These are phyloP conservation scores for Ophiostoma australiae DNA, from an alignment of 2,329 filamentous ascomycete species.

Conservation along the genomic window DNA sequence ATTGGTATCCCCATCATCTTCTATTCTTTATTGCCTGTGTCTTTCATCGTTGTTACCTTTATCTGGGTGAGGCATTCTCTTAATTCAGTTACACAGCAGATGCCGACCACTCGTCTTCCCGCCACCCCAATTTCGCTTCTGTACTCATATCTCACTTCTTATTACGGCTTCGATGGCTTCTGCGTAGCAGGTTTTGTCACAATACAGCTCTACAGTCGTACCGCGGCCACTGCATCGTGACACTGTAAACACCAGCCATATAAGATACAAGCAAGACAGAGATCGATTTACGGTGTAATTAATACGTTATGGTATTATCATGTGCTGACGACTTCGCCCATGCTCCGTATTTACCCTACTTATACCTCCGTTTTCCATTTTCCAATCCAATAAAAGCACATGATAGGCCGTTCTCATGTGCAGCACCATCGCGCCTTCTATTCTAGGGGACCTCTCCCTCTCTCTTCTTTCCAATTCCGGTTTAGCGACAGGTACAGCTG, in stretches of 20 bases:
- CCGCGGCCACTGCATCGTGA: neutral
- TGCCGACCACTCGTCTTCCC: neutral
- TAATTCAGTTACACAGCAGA: neutral
- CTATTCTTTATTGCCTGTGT: neutral
- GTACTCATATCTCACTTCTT: neutral
- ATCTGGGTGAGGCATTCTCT: neutral
- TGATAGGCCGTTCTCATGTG: neutral
- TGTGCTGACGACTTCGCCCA: neutral
- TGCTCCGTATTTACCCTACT: neutral
- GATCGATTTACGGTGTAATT: neutral
- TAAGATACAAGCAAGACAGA: neutral
- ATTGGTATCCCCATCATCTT: too few relatives aligned
- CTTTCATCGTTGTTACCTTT: neutral
- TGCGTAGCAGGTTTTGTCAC: neutral
- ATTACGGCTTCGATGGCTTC: neutral
- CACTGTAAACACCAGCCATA: neutral
- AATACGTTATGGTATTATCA: too few relatives aligned
- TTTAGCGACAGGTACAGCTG: neutral
- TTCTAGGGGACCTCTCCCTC: neutral
- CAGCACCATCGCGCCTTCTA: neutral
- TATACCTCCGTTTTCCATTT: neutral
- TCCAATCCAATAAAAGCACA: neutral
- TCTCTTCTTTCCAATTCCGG: neutral
- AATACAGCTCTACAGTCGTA: neutral
- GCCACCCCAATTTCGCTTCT: neutral